Evolutionary conservation across 352 stramenopile genomes (phyloP).

Genomic region (Phytophthora colocasiae): DNA sequence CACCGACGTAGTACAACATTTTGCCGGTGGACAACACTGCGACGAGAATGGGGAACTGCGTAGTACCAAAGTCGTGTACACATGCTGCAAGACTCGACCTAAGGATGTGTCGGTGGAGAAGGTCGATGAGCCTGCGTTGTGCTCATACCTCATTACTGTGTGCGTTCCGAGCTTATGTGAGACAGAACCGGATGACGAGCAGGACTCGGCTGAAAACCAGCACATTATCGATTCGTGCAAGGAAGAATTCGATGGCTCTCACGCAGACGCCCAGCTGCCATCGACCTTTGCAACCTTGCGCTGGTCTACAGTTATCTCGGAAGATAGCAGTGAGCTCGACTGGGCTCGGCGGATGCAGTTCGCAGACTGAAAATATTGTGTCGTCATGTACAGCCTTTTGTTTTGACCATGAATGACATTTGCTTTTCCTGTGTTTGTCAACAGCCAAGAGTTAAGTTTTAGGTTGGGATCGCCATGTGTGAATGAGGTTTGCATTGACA

Average conservation of each 20-base stretch:
- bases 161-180: slow-evolving; percentile 83
- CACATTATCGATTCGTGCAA: slow-evolving; percentile 61
- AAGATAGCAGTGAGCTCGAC: slow-evolving; percentile 88
- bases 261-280: slow-evolving; percentile 36
- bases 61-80: slow-evolving; percentile 77
- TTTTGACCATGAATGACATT: slow-evolving; percentile 32
- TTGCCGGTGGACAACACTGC: slow-evolving; percentile 78
- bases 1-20: slow-evolving; percentile 75
- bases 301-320: slow-evolving; percentile 82
- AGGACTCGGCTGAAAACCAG: slow-evolving; percentile 39
- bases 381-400: slow-evolving; percentile 15
- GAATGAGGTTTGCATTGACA: slow-evolving; percentile 1
- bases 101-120: slow-evolving; percentile 64
- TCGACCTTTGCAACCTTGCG: slow-evolving; percentile 72
- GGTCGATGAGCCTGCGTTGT: slow-evolving; percentile 84
- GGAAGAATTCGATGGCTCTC: slow-evolving; percentile 47
- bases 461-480: background rate
- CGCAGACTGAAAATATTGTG: slow-evolving; percentile 33
- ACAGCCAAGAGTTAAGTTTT: slow-evolving; percentile 14
- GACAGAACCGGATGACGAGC: slow-evolving; percentile 34
- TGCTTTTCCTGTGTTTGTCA: slow-evolving; percentile 25
- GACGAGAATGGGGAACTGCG: slow-evolving; percentile 85
- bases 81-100: slow-evolving; percentile 76
- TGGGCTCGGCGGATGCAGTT: slow-evolving; percentile 80
- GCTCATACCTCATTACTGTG: slow-evolving; percentile 80